Conservation (phyloP, 2,329 filamentous ascomycete genomes). For the Coniochaeta sp. region DNA sequence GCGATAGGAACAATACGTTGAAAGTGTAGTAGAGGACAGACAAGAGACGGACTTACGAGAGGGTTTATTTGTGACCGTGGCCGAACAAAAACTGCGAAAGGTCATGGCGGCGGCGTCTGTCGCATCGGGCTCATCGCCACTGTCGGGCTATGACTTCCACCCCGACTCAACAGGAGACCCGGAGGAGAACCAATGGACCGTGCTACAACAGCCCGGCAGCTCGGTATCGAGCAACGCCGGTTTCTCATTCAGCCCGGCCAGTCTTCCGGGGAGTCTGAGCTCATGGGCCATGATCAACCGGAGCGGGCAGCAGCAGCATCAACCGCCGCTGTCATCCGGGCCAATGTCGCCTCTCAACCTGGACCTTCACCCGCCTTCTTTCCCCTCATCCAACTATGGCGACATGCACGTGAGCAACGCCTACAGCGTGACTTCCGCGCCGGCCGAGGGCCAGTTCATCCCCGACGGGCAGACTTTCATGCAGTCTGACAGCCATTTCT, state of each 20-base stretch:
- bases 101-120: conserved; percentile 27
- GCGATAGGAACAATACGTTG: too few relatives aligned
- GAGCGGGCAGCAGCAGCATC: conserved; percentile 23
- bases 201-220: conserved; percentile 27
- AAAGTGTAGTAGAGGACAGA: too few relatives aligned
- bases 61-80: background rate
- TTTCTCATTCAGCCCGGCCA: conserved; percentile 43
- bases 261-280: conserved; percentile 34
- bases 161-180: conserved; percentile 27
- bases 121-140: conserved; percentile 30
- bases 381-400: conserved; percentile 17
- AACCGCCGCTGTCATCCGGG: conserved; percentile 10
- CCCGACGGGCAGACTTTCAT: background rate
- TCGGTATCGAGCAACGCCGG: conserved; percentile 31
- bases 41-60: background rate
- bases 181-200: conserved; percentile 38
- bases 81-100: background rate
- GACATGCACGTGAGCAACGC: conserved; percentile 20
- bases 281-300: conserved; percentile 38
- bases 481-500: background rate
- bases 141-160: conserved; percentile 30
- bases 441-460: conserved; percentile 16
- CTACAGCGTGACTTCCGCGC: conserved; percentile 10
- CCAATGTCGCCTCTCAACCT: conserved; percentile 35
- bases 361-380: conserved; percentile 27